Conservation (phyloP, 1,139 yeast genomes). For the Debaryomyces sp. region DNA sequence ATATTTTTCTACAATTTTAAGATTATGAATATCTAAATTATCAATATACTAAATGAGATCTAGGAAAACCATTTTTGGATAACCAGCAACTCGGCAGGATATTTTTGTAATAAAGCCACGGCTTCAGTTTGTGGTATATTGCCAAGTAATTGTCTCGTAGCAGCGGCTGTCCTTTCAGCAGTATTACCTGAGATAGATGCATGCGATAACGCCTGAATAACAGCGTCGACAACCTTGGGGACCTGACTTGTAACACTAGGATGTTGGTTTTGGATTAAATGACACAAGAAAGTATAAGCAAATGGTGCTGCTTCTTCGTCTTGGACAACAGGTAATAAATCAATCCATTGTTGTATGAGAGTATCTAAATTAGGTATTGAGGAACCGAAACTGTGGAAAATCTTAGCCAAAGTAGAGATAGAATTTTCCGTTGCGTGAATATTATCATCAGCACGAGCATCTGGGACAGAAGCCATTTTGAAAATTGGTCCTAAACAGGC, state of each 20-base stretch:
- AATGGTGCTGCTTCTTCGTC: slow-evolving; percentile 93
- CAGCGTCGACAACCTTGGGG: slow-evolving; percentile 70
- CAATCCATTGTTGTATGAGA: slow-evolving; percentile 75
- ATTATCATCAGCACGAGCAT: slow-evolving; percentile 83
- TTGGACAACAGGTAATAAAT: slow-evolving; percentile 75
- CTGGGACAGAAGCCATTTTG: slow-evolving; percentile 77
- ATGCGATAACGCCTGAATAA: slow-evolving; percentile 75
- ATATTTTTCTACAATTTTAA: background rate
- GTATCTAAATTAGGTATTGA: slow-evolving; percentile 64
- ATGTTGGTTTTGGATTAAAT: slow-evolving; percentile 71
- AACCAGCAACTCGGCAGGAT: slow-evolving; percentile 63
- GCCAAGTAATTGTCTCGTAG: slow-evolving; percentile 56
- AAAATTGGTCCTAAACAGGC: slow-evolving; percentile 74
- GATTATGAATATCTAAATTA: background rate
- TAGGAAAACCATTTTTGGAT: slow-evolving; percentile 63
- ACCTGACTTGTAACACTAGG: slow-evolving; percentile 59
- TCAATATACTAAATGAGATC: background rate
- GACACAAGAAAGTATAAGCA: slow-evolving; percentile 75
- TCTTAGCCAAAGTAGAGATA: slow-evolving; percentile 80
- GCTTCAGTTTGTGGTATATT: slow-evolving; percentile 65
- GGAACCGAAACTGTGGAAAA: slow-evolving; percentile 59
- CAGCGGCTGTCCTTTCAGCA: slow-evolving; percentile 63
- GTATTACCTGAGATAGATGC: slow-evolving; percentile 69
- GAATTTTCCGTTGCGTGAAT: slow-evolving; percentile 87
- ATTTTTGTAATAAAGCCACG: slow-evolving; percentile 60